Percentiles rank a stretch among this genome's conserved stretches.
Conservation (phyloP, 2,329 filamentous ascomycete genomes). For the Pyrenochaeta sp. region DNA sequence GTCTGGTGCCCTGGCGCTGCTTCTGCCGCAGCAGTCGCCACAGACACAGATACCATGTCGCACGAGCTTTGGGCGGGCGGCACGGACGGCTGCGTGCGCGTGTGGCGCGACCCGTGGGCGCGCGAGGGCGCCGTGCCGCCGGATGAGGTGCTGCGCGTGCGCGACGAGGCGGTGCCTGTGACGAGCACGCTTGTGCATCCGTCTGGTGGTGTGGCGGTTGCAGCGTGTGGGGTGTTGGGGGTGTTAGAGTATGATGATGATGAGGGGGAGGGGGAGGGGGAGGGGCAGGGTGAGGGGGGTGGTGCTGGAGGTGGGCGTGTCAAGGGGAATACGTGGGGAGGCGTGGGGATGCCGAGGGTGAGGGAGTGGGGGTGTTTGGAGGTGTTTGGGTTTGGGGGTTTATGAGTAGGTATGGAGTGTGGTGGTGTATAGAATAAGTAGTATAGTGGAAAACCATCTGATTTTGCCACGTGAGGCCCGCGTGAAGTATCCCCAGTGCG, state of each 20-base stretch:
- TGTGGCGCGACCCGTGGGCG: constrained; percentile 43
- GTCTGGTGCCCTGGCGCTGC: constrained; percentile 48
- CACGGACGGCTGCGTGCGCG: constrained; percentile 61
- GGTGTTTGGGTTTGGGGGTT: constrained; percentile 93
- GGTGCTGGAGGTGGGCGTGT: too few relatives aligned
- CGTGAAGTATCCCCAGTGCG: too few relatives aligned
- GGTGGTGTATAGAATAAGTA: background rate
- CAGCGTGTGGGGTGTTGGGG: constrained; percentile 29
- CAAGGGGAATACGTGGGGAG: too few relatives aligned
- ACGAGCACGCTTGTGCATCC: constrained; percentile 34
- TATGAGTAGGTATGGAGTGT: constrained; percentile 89
- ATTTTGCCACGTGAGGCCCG: too few relatives aligned
- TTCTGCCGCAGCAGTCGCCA: too few relatives aligned
- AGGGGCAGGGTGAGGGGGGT: constrained; percentile 23
- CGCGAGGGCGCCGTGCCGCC: constrained; percentile 46
- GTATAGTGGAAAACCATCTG: too few relatives aligned
- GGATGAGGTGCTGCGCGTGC: constrained; percentile 36
- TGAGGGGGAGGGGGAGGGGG: background rate
- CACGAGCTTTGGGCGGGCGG: constrained; percentile 68
- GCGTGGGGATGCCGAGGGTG: too few relatives aligned
- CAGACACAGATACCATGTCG: constrained; percentile 24
- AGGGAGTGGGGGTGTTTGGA: too few relatives aligned
- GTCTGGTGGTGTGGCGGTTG: constrained; percentile 28
- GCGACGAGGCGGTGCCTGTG: constrained; percentile 21
- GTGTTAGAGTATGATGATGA: too few relatives aligned